phyloP scores from a whole-genome alignment of 805 yeast genomes.

The Candida stauntonica region DNA sequence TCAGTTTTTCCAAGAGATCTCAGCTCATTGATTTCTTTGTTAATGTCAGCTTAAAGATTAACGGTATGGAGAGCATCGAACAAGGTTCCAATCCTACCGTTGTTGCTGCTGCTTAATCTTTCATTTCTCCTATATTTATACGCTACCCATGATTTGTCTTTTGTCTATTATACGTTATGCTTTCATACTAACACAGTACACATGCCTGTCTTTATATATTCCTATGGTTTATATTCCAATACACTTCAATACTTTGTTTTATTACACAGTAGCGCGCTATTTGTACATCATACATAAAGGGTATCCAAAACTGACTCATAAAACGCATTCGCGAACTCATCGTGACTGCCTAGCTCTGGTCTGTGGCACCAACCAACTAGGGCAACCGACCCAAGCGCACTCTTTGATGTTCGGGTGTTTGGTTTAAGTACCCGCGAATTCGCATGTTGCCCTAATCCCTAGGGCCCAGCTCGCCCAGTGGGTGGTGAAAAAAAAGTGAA shows the following conservation, averaged over 20 bases:
- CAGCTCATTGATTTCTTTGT: constrained; percentile 30
- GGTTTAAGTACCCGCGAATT: no score
- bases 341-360: no score
- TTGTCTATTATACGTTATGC: neutral
- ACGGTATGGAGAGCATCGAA: constrained; percentile 19
- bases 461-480: no score
- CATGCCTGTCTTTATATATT: no score
- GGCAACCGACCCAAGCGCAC: neutral
- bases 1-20: constrained; percentile 29
- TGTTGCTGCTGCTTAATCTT: constrained; percentile 1
- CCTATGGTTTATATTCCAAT: no score
- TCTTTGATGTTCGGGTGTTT: constrained; percentile 5
- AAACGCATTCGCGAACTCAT: no score
- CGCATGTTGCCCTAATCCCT: neutral
- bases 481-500: constrained; percentile 2
- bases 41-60: constrained; percentile 23
- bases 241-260: no score
- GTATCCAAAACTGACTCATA: no score
- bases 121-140: neutral
- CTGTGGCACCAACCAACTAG: neutral
- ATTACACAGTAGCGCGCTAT: no score
- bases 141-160: neutral
- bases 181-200: no score
- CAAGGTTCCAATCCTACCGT: constrained; percentile 5
- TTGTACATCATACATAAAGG: no score